phyloP scores from a whole-genome alignment of 2,329 filamentous ascomycete genomes.

The Talaromyces sp. region DNA sequence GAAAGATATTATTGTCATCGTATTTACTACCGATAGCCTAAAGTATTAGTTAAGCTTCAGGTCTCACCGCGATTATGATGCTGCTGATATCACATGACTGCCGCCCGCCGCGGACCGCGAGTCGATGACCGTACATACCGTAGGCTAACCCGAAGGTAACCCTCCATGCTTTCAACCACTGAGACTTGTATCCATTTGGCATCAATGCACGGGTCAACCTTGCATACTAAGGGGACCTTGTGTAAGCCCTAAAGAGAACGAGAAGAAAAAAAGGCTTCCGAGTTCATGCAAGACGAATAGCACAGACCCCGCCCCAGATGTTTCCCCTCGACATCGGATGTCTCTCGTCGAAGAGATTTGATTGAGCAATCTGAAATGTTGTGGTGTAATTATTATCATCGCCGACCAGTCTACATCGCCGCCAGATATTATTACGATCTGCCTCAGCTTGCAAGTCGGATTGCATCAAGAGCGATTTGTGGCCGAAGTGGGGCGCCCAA shows the following conservation, averaged over 20 bases:
- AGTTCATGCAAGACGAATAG: neutral
- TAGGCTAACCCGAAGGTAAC: neutral
- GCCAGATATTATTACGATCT: neutral
- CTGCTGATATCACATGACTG: neutral
- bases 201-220: neutral
- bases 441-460: neutral
- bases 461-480: neutral
- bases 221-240: neutral
- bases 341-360: neutral
- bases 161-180: neutral
- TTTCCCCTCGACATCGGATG: neutral
- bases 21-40: neutral
- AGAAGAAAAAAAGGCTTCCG: neutral
- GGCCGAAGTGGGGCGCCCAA: neutral
- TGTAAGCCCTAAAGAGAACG: neutral
- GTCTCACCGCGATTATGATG: neutral
- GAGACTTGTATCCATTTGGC: neutral
- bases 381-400: neutral
- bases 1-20: no score
- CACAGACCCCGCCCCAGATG: neutral
- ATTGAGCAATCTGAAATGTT: neutral
- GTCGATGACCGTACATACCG: neutral
- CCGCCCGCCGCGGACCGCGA: no score
- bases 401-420: neutral
- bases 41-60: no score